phyloP scores from a whole-genome alignment of 2,329 filamentous ascomycete genomes.

The Trichoderma brevicompactum region DNA sequence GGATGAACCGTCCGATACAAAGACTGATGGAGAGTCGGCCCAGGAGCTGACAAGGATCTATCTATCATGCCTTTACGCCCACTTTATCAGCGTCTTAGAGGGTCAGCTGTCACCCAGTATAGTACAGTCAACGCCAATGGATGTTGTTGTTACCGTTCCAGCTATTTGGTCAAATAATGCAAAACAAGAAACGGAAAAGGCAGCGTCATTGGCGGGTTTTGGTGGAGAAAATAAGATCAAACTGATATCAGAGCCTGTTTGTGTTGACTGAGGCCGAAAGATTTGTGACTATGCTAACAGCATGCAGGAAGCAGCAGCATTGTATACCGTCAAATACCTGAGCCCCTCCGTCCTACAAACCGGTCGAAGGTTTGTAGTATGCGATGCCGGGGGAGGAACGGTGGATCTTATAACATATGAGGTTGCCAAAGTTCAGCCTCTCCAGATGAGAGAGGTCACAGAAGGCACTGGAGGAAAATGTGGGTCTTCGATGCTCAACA shows the following conservation, averaged over 20 bases:
- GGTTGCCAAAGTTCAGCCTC: constrained; percentile 47
- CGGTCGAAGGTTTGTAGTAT: constrained; percentile 56
- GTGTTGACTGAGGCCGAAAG: constrained; percentile 21
- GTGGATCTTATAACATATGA: constrained; percentile 60
- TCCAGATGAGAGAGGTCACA: constrained; percentile 55
- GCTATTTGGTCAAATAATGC: constrained; percentile 62
- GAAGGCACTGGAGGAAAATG: constrained; percentile 55
- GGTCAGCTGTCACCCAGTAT: constrained; percentile 48
- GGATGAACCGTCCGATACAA: constrained; percentile 40
- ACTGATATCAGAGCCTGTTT: constrained; percentile 55
- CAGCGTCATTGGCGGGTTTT: constrained; percentile 46
- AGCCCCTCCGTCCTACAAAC: constrained; percentile 48
- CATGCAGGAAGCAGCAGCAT: constrained; percentile 53
- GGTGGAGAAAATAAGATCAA: constrained; percentile 49
- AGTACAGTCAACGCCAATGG: constrained; percentile 50
- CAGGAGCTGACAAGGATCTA: constrained; percentile 48
- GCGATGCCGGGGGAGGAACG: constrained; percentile 59
- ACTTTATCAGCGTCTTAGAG: constrained; percentile 52
- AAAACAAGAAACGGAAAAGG: constrained; percentile 53
- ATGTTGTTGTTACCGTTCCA: constrained; percentile 62
- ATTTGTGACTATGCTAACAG: constrained; percentile 19
- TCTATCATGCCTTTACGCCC: constrained; percentile 52
- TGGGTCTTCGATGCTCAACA: constrained; percentile 55
- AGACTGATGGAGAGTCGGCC: constrained; percentile 43
- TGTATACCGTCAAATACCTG: constrained; percentile 53